A percentile compares a stretch with the other conserved stretches of the same genome.
Conservation (phyloP, 2,329 filamentous ascomycete genomes). For the Amauroascus niger region DNA sequence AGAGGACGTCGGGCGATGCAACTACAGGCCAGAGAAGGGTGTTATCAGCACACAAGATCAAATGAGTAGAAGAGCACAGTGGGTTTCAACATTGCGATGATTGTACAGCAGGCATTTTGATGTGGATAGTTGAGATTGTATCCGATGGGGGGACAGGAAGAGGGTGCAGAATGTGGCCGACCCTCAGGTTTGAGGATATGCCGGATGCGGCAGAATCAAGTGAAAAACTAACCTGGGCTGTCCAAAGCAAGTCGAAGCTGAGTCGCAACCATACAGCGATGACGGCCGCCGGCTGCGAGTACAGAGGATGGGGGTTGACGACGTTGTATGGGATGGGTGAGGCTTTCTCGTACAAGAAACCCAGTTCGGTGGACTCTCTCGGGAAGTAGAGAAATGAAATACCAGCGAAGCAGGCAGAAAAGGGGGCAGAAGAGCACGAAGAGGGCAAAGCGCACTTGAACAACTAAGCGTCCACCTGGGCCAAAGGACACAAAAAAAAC, state of each 20-base stretch:
- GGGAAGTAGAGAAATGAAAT: neutral
- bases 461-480: no score
- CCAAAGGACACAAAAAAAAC: neutral
- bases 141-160: neutral
- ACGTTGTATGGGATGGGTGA: slow-evolving; percentile 4
- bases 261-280: slow-evolving; percentile 26
- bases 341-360: slow-evolving; percentile 12
- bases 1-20: neutral
- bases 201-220: slow-evolving; percentile 29
- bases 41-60: neutral
- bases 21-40: neutral
- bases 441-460: no score
- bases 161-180: slow-evolving; percentile 2
- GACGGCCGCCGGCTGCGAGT: slow-evolving; percentile 13
- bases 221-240: slow-evolving; percentile 4
- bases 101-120: neutral
- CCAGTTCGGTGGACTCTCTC: neutral
- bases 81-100: neutral
- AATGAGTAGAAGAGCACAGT: neutral
- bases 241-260: slow-evolving; percentile 21
- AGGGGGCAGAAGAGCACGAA: neutral
- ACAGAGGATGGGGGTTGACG: slow-evolving; percentile 8
- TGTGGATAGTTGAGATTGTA: neutral
- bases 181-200: slow-evolving; percentile 20
- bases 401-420: neutral